Evolutionary conservation across 352 stramenopile species (phyloP).

Genomic region (Phytopythium aichiense): DNA sequence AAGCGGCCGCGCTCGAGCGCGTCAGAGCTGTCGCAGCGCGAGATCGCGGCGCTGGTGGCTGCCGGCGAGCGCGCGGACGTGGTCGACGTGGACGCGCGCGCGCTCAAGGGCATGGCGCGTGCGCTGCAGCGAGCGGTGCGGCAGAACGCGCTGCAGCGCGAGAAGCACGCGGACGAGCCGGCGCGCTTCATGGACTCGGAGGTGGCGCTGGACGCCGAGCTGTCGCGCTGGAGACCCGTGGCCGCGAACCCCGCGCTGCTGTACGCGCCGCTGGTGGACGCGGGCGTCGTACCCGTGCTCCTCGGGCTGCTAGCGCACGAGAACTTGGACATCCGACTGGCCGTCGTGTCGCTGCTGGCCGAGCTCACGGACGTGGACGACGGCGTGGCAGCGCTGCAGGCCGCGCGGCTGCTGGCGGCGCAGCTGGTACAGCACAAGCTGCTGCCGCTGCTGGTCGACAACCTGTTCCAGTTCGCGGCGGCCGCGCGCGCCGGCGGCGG

Average conservation of each 20-base stretch:
- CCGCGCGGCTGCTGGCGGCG: slow-evolving; percentile 34
- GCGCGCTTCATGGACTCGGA: slow-evolving; percentile 85
- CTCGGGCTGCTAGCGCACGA: slow-evolving; percentile 78
- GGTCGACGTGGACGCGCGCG: slow-evolving; percentile 57
- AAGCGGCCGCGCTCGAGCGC: slow-evolving; percentile 21
- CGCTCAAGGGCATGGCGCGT: slow-evolving; percentile 68
- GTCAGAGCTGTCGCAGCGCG: slow-evolving; percentile 17
- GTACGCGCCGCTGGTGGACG: slow-evolving; percentile 45
- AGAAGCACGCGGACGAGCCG: slow-evolving; percentile 75
- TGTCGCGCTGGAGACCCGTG: slow-evolving; percentile 51
- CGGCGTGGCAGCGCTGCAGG: slow-evolving; percentile 30
- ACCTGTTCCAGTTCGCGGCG: slow-evolving; percentile 33
- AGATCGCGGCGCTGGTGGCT: slow-evolving; percentile 43
- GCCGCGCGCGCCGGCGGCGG: slow-evolving; percentile 5
- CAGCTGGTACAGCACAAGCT: slow-evolving; percentile 63
- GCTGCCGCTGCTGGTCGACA: slow-evolving; percentile 43
- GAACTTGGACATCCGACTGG: slow-evolving; percentile 72
- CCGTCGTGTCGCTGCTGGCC: slow-evolving; percentile 49
- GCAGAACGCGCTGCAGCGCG: slow-evolving; percentile 73
- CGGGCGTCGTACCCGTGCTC: slow-evolving; percentile 61
- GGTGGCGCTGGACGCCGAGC: slow-evolving; percentile 52
- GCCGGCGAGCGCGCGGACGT: slow-evolving; percentile 37
- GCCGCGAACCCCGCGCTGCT: slow-evolving; percentile 64
- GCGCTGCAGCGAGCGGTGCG: slow-evolving; percentile 67
- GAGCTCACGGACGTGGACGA: slow-evolving; percentile 77